These are phyloP conservation scores for Ceratocystiopsis brevicomis DNA, from an alignment of 2,329 filamentous ascomycete genomes.

Conservation along the genomic window DNA sequence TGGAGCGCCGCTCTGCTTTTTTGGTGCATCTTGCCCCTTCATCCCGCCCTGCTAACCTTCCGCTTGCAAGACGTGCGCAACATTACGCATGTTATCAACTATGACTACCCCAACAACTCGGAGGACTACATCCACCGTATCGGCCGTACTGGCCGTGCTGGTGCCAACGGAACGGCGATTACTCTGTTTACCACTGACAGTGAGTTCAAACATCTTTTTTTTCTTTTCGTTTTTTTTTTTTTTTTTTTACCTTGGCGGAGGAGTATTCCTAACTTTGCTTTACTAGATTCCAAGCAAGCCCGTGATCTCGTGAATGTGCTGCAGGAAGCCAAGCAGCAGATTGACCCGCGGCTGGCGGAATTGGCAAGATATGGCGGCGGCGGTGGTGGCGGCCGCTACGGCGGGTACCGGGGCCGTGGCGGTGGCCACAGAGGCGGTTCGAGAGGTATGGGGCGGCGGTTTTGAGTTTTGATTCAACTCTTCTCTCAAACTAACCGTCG, in stretches of 20 bases:
- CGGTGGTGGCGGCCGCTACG: constrained; percentile 54
- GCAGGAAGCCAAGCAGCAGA: constrained; percentile 91
- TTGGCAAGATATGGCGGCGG: constrained; percentile 87
- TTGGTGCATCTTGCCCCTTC: constrained; percentile 11
- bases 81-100: constrained; percentile 99
- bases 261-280: background rate
- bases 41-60: constrained; percentile 54
- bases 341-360: constrained; percentile 86
- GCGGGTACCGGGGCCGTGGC: constrained; percentile 48
- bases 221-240: constrained; percentile 25
- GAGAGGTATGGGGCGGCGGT: constrained; percentile 15
- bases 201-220: constrained; percentile 33
- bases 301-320: constrained; percentile 89
- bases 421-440: constrained; percentile 21
- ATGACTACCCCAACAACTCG: constrained; percentile 98
- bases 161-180: constrained; percentile 87
- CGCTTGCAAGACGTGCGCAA: constrained; percentile 84
- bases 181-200: constrained; percentile 99
- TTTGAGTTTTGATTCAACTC: no score
- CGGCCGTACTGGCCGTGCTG: constrained; percentile 89
- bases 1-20: constrained; percentile 42
- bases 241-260: background rate
- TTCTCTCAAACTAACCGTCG: no score
- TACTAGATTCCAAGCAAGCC: constrained; percentile 70
- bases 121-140: constrained; percentile 98